phyloP scores from a whole-genome alignment of 2,329 filamentous ascomycete species.

The Aspergillus sp. region DNA sequence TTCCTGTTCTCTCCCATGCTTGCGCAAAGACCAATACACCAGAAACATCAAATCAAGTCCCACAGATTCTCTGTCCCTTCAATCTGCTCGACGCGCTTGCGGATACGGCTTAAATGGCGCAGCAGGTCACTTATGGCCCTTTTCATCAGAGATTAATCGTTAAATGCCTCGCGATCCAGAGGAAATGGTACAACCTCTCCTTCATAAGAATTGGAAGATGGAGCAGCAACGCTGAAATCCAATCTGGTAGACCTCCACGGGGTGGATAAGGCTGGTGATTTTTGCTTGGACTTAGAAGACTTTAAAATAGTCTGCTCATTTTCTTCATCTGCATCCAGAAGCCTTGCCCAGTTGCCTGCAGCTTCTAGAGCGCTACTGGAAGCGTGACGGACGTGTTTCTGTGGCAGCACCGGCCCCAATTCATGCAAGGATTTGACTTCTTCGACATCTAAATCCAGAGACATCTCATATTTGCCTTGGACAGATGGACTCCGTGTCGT shows the following conservation, averaged over 20 bases:
- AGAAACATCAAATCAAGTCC: neutral
- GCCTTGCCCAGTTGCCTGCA: too few relatives aligned
- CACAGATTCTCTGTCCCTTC: neutral
- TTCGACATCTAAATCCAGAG: neutral
- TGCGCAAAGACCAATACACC: neutral
- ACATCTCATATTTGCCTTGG: neutral
- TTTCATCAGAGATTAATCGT: slow-evolving; percentile 5
- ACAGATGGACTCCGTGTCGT: too few relatives aligned
- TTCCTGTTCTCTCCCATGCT: neutral
- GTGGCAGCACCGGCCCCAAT: neutral
- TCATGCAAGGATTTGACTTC: too few relatives aligned
- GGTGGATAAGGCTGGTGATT: neutral
- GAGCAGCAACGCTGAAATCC: neutral
- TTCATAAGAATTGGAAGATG: neutral
- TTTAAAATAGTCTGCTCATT: too few relatives aligned
- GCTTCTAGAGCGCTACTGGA: too few relatives aligned
- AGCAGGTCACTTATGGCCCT: neutral
- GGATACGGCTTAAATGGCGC: too few relatives aligned
- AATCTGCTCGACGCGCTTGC: neutral
- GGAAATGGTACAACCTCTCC: slow-evolving; percentile 9
- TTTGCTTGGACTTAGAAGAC: neutral
- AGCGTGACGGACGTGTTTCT: neutral
- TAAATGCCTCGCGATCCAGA: slow-evolving; percentile 6
- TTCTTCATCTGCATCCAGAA: too few relatives aligned
- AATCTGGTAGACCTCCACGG: too few relatives aligned